Percentiles rank a stretch among this genome's conserved stretches.
phyloP scores from a whole-genome alignment of 2,329 filamentous ascomycete species.

The Penicillium fuscoglaucum region DNA sequence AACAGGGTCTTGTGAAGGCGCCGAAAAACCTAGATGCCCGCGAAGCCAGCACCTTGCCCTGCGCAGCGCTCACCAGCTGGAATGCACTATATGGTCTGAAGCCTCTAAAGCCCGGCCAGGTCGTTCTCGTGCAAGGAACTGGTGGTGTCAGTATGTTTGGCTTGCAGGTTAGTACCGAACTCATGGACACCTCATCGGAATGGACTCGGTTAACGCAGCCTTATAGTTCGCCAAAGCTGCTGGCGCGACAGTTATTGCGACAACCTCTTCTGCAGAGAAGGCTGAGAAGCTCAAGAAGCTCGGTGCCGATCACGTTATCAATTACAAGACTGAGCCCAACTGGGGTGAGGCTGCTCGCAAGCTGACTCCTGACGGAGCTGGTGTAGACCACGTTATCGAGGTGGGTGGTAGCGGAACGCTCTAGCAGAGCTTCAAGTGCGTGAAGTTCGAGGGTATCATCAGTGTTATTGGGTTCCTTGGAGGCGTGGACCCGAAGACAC shows the following conservation, averaged over 20 bases:
- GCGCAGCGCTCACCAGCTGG: slow-evolving; percentile 65
- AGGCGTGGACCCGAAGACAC: slow-evolving; percentile 46
- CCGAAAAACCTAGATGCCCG: slow-evolving; percentile 57
- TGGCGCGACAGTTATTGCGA: slow-evolving; percentile 59
- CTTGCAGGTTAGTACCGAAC: slow-evolving; percentile 43
- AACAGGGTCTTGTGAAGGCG: slow-evolving; percentile 65
- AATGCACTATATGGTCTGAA: slow-evolving; percentile 63
- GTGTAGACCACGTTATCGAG: slow-evolving; percentile 65
- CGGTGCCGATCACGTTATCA: slow-evolving; percentile 60
- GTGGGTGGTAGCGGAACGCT: slow-evolving; percentile 67
- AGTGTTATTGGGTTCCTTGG: slow-evolving; percentile 61
- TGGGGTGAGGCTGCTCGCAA: slow-evolving; percentile 62
- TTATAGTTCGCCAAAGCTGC: slow-evolving; percentile 50
- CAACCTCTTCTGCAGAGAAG: slow-evolving; percentile 59
- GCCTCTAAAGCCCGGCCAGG: slow-evolving; percentile 55
- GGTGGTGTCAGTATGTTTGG: slow-evolving; percentile 62
- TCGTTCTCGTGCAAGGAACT: slow-evolving; percentile 62
- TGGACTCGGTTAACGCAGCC: not conserved
- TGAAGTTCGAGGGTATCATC: slow-evolving; percentile 57
- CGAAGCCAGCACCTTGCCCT: slow-evolving; percentile 60
- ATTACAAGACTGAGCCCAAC: slow-evolving; percentile 58
- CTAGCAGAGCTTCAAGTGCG: slow-evolving; percentile 54
- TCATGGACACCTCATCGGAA: not conserved
- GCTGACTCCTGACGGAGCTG: slow-evolving; percentile 51
- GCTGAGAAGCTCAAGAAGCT: slow-evolving; percentile 54